Evolutionary conservation across 2,329 filamentous ascomycete genomes (phyloP).

Genomic region (Hypoxylon sp.): DNA sequence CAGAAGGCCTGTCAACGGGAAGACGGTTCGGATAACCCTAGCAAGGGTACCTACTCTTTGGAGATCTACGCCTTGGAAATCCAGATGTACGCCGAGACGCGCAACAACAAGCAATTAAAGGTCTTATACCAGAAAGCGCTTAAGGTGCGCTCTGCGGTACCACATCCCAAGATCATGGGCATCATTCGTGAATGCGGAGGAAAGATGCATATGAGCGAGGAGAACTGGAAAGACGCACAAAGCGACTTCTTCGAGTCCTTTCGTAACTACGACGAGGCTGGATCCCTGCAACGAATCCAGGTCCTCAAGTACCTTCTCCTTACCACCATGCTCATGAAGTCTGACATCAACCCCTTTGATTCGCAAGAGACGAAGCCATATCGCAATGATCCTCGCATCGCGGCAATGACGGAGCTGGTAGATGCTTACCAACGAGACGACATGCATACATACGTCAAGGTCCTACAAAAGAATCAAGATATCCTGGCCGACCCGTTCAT

Average conservation of each 20-base stretch:
- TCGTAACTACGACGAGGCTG: slow-evolving; percentile 98
- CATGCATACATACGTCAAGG: slow-evolving; percentile 89
- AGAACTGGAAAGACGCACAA: slow-evolving; percentile 98
- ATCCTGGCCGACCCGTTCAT: slow-evolving; percentile 94
- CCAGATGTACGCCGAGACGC: slow-evolving; percentile 97
- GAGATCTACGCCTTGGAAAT: slow-evolving; percentile 98
- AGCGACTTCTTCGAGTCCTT: slow-evolving; percentile 99
- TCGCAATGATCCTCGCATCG: slow-evolving; percentile 93
- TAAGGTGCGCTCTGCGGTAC: slow-evolving; percentile 94
- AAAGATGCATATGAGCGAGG: slow-evolving; percentile 99
- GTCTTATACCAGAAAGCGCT: slow-evolving; percentile 90
- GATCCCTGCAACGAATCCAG: slow-evolving; percentile 94
- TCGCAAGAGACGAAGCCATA: slow-evolving; percentile 99
- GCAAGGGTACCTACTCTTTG: slow-evolving; percentile 94
- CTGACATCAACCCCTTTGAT: slow-evolving; percentile 98
- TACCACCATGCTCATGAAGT: slow-evolving; percentile 98
- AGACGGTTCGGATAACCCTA: slow-evolving; percentile 90
- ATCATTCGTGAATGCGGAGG: slow-evolving; percentile 98
- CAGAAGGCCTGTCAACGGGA: slow-evolving; percentile 89
- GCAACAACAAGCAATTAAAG: slow-evolving; percentile 98
- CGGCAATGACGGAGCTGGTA: slow-evolving; percentile 96
- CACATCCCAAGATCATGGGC: slow-evolving; percentile 98
- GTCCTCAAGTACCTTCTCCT: slow-evolving; percentile 97
- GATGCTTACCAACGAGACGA: slow-evolving; percentile 97
- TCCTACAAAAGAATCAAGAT: slow-evolving; percentile 88